Percentiles rank a stretch among this genome's conserved stretches.
phyloP scores from a whole-genome alignment of 78 protist genomes.

The Tieghemostelium lacteum region DNA sequence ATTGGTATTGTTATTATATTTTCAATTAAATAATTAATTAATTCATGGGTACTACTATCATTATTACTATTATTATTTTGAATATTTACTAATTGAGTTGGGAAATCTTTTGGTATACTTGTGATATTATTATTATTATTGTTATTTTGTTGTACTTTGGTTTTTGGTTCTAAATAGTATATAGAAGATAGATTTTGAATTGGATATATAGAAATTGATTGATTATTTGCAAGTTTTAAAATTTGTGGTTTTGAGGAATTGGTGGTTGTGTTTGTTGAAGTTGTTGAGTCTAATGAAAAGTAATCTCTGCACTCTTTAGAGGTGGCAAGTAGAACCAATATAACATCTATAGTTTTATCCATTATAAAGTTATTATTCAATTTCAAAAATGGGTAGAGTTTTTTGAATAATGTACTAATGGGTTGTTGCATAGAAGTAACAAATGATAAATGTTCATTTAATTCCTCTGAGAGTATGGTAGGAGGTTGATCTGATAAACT shows the following conservation, averaged over 20 bases:
- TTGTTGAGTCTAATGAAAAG: background rate
- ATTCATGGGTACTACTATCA: background rate
- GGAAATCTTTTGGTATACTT: background rate
- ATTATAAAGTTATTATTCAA: background rate
- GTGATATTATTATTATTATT: background rate
- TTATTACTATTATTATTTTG: background rate
- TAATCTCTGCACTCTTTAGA: constrained; percentile 16
- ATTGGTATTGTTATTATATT: background rate
- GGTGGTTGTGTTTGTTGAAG: background rate
- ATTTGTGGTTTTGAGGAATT: background rate
- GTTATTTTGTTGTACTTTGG: background rate
- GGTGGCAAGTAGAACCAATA: background rate
- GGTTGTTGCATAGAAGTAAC: constrained; percentile 19
- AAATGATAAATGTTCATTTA: background rate
- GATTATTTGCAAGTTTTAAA: constrained; percentile 19
- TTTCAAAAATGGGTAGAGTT: constrained; percentile 25
- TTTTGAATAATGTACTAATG: background rate
- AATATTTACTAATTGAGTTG: background rate
- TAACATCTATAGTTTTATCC: constrained; percentile 46
- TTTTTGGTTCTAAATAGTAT: background rate
- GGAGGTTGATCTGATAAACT: background rate
- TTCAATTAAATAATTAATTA: constrained; percentile 1
- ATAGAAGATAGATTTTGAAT: background rate
- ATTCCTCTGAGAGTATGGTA: constrained; percentile 1
- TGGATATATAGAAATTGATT: constrained; percentile 10